A percentile compares a stretch with the other conserved stretches of the same genome.
phyloP scores from a whole-genome alignment of 192 early-diverging fungal species.

The Rhizoclosmatium sp. region DNA sequence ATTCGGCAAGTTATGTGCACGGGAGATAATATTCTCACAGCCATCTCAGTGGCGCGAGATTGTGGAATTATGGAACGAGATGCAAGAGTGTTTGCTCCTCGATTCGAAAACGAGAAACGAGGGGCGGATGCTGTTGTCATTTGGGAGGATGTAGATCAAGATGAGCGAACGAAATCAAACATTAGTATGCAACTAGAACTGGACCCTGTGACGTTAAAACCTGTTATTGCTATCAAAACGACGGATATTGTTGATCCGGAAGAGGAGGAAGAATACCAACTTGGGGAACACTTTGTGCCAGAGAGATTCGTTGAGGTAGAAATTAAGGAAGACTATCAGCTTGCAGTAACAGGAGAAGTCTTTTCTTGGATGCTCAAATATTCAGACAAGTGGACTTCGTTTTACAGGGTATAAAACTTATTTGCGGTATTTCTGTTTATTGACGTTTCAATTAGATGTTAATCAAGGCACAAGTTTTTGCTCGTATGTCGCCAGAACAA shows the following conservation, averaged over 20 bases:
- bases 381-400: conserved; percentile 41
- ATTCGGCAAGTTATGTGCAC: conserved; percentile 99
- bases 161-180: conserved; percentile 57
- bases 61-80: conserved; percentile 85
- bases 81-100: conserved; percentile 81
- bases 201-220: conserved; percentile 42
- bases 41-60: conserved; percentile 92
- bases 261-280: neutral
- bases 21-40: conserved; percentile 95
- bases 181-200: conserved; percentile 51
- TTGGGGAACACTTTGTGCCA: neutral
- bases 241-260: conserved; percentile 21
- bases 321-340: conserved; percentile 64
- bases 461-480: conserved; percentile 90
- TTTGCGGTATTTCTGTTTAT: neutral
- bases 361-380: conserved; percentile 95
- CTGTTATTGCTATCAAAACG: conserved; percentile 35
- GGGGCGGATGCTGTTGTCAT: conserved; percentile 65
- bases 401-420: neutral
- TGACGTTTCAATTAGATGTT: conserved; percentile 69
- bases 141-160: conserved; percentile 78
- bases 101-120: conserved; percentile 63
- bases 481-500: conserved; percentile 99
- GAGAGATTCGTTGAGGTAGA: conserved; percentile 39
- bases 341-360: conserved; percentile 96